Conservation (phyloP, 1,284 basidiomycete species). For the Puccinia hordei region DNA sequence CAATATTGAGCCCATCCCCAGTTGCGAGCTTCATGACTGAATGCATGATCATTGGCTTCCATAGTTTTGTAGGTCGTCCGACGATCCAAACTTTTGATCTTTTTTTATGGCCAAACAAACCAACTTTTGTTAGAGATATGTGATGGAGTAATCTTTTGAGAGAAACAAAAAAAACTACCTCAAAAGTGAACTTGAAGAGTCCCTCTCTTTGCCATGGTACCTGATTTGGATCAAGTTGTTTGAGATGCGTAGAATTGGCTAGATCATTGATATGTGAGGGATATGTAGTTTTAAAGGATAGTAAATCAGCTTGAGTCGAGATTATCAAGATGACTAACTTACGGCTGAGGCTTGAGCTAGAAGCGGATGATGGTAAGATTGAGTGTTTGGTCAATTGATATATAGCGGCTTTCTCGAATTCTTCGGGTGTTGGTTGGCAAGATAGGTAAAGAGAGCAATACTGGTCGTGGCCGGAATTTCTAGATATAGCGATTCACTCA, state of each 20-base stretch:
- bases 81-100: constrained; percentile 53
- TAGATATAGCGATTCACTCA: background rate
- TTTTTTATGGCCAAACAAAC: background rate
- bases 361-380: background rate
- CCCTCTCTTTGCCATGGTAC: constrained; percentile 56
- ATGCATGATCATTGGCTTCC: constrained; percentile 61
- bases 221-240: constrained; percentile 48
- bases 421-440: constrained; percentile 56
- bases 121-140: background rate
- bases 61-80: constrained; percentile 56
- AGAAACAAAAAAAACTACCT: constrained; percentile 47
- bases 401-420: constrained; percentile 55
- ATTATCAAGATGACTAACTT: constrained; percentile 16
- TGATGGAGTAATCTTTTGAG: background rate
- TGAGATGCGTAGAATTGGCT: constrained; percentile 36
- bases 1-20: constrained; percentile 57
- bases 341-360: constrained; percentile 17
- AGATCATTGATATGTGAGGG: background rate
- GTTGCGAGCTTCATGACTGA: constrained; percentile 59
- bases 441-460: constrained; percentile 58
- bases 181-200: constrained; percentile 57
- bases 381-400: constrained; percentile 30
- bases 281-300: background rate
- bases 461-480: constrained; percentile 51
- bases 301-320: constrained; percentile 6